phyloP scores from a whole-genome alignment of 2,329 filamentous ascomycete genomes.

The Mycosphaerella sp. region DNA sequence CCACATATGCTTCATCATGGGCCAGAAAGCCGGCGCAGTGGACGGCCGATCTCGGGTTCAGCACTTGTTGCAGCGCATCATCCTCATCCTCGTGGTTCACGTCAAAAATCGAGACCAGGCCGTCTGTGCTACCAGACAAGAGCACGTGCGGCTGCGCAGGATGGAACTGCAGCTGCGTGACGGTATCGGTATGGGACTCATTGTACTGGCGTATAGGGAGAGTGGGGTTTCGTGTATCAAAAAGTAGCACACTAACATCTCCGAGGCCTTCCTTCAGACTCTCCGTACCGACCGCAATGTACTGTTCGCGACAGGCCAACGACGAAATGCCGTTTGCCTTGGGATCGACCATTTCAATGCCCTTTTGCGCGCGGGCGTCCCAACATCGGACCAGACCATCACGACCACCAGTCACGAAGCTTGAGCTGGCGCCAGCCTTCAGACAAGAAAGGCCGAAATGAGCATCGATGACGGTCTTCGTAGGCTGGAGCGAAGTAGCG shows the following conservation, averaged over 20 bases:
- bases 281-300: constrained; percentile 68
- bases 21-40: constrained; percentile 69
- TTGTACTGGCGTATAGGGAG: constrained; percentile 37
- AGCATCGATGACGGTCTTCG: constrained; percentile 46
- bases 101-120: constrained; percentile 71
- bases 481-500: constrained; percentile 49
- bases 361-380: constrained; percentile 23
- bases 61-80: constrained; percentile 68
- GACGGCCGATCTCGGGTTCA: constrained; percentile 70
- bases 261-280: constrained; percentile 35
- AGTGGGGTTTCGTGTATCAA: constrained; percentile 39
- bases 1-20: constrained; percentile 58
- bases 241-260: constrained; percentile 36
- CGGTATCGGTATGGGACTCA: constrained; percentile 52
- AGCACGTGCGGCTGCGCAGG: constrained; percentile 52
- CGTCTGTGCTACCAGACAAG: constrained; percentile 72
- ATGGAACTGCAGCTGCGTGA: constrained; percentile 50
- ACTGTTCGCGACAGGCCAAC: constrained; percentile 56
- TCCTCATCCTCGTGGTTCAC: constrained; percentile 66
- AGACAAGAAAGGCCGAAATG: constrained; percentile 62
- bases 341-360: constrained; percentile 34
- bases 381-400: constrained; percentile 54
- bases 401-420: constrained; percentile 64
- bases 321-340: constrained; percentile 55
- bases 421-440: constrained; percentile 32